Evolutionary conservation across 352 stramenopile genomes (phyloP).

Genomic region (Globisporangium nodosum): DNA sequence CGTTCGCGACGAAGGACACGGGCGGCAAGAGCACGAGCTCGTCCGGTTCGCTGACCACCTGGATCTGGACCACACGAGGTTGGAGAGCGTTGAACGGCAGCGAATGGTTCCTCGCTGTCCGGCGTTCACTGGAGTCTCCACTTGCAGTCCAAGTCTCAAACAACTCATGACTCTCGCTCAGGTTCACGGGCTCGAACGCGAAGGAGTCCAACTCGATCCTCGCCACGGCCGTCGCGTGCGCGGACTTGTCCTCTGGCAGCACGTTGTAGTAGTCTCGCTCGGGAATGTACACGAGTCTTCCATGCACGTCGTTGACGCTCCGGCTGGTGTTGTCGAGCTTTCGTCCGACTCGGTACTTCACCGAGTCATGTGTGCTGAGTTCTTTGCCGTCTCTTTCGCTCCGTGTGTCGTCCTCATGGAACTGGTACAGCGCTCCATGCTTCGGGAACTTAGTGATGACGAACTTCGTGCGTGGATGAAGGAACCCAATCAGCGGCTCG

Average conservation of each 20-base stretch:
- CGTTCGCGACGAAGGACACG: conserved; percentile 25
- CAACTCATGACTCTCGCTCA: not conserved
- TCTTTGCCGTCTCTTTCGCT: not conserved
- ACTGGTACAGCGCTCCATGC: conserved; percentile 53
- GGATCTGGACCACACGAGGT: conserved; percentile 34
- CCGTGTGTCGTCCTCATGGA: conserved; percentile 6
- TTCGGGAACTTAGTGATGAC: conserved; percentile 29
- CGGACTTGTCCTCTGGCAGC: conserved; percentile 1
- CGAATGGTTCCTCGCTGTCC: not conserved
- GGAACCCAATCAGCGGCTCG: conserved; percentile 33
- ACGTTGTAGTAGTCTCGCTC: conserved; percentile 51
- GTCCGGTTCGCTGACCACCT: conserved; percentile 48
- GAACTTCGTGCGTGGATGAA: conserved; percentile 26
- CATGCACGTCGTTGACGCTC: conserved; percentile 21
- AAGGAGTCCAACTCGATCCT: conserved; percentile 24
- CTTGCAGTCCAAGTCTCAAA: not conserved
- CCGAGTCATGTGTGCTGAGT: not conserved
- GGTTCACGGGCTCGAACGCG: conserved; percentile 24
- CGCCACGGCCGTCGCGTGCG: not conserved
- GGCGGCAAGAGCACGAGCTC: conserved; percentile 41
- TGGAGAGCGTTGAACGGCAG: conserved; percentile 9
- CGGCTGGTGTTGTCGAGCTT: not conserved
- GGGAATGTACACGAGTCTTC: conserved; percentile 39
- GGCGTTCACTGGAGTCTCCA: not conserved
- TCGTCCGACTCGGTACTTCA: conserved; percentile 6